Percentiles rank a stretch among this genome's conserved stretches.
phyloP scores from a whole-genome alignment of 192 early-diverging fungal species.

The Obelidium mucronatum region DNA sequence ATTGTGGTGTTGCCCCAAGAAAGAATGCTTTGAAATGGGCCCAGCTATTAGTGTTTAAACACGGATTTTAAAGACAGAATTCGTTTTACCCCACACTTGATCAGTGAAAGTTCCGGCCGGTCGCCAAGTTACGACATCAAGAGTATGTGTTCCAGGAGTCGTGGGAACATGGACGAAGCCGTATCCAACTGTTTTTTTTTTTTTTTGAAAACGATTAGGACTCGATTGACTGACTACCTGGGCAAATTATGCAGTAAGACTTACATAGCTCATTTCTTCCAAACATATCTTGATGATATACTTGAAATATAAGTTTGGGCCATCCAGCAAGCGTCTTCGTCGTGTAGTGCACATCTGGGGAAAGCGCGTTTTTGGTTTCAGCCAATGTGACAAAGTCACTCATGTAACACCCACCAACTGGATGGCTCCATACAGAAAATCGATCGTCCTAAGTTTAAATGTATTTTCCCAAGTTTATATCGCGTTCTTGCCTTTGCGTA shows the following conservation, averaged over 20 bases:
- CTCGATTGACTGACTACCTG: not conserved
- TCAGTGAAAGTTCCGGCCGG: constrained; percentile 53
- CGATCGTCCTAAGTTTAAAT: constrained; percentile 45
- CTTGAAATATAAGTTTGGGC: constrained; percentile 65
- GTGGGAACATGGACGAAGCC: constrained; percentile 63
- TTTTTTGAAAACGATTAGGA: not conserved
- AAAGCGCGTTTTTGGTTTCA: too few species aligned
- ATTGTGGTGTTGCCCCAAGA: constrained; percentile 56
- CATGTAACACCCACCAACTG: constrained; percentile 50
- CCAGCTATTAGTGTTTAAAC: not conserved
- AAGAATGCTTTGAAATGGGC: constrained; percentile 59
- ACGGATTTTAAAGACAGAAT: too few species aligned
- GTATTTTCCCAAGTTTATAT: not conserved
- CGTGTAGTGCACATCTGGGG: constrained; percentile 62
- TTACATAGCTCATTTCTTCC: constrained; percentile 64
- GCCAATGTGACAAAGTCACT: not conserved
- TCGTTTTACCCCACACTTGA: constrained; percentile 50
- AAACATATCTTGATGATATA: constrained; percentile 57
- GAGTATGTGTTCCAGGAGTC: constrained; percentile 55
- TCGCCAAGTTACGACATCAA: constrained; percentile 61
- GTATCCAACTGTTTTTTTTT: constrained; percentile 53
- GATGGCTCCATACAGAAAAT: constrained; percentile 61
- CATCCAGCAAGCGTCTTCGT: constrained; percentile 59
- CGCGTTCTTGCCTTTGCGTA: constrained; percentile 17
- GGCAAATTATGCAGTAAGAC: not conserved